These are phyloP conservation scores for Claviceps sp. DNA, from an alignment of 2,329 filamentous ascomycete genomes.

Conservation along the genomic window DNA sequence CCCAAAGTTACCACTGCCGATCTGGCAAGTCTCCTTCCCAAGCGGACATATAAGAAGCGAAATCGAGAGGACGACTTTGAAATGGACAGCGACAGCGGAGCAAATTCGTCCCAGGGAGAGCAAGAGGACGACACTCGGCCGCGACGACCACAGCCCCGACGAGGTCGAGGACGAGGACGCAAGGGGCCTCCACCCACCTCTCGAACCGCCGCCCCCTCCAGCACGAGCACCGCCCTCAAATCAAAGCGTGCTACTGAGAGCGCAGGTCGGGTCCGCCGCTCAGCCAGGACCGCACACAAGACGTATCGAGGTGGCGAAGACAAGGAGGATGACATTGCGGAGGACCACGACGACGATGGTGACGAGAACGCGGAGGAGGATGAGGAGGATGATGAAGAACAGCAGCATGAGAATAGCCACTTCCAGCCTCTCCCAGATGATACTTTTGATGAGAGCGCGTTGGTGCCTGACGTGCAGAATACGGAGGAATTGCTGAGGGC, in stretches of 20 bases:
- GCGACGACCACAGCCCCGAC: background rate
- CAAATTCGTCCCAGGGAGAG: conserved; percentile 31
- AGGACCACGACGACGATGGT: conserved; percentile 10
- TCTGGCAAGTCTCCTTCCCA: conserved; percentile 39
- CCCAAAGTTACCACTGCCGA: conserved; percentile 40
- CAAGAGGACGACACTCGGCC: conserved; percentile 37
- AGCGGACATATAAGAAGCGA: conserved; percentile 29
- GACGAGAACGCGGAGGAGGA: conserved; percentile 7
- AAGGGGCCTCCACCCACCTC: conserved; percentile 9
- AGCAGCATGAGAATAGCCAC: conserved; percentile 24
- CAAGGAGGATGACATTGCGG: conserved; percentile 40
- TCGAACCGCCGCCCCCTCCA: conserved; percentile 13
- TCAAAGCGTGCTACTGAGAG: conserved; percentile 11
- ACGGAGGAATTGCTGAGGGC: conserved; percentile 44
- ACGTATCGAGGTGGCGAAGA: conserved; percentile 44
- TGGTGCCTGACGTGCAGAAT: conserved; percentile 21
- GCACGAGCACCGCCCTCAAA: conserved; percentile 14
- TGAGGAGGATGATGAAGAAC: conserved; percentile 11
- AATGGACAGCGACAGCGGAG: conserved; percentile 31
- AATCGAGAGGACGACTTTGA: conserved; percentile 25
- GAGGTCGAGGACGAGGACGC: conserved; percentile 9
- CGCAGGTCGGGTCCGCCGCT: conserved; percentile 6
- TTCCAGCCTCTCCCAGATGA: conserved; percentile 33
- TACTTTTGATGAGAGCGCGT: conserved; percentile 22
- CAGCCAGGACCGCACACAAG: conserved; percentile 17